Base-by-base conservation (phyloP, 495 filamentous ascomycete species). In the Mycothermus thermophilus region DNA sequence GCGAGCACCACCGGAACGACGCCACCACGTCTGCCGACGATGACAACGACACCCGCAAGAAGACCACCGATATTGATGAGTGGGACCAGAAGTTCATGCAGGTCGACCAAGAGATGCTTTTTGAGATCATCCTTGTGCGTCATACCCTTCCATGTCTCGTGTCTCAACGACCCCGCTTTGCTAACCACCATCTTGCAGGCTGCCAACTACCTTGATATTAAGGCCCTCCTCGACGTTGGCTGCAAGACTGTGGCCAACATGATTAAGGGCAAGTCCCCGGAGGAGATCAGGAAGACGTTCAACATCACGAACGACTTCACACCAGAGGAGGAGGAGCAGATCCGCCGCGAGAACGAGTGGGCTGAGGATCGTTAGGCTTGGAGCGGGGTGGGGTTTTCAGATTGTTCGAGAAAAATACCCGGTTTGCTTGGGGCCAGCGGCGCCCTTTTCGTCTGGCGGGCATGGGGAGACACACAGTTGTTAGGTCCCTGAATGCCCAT, bases 1-100 rank as follows among this genome's bases (percentile, higher is more conserved):
- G 90, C 58, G 72, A 76, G 44, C 85, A 96, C 51, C 90, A 97
- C 73, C 79, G 80, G 55, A 72, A 72, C 49, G 90, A 97, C 55
- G 82, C 90, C 28, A 71, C 75, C 12, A 66, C 73, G 26, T 58
- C 74, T 26, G 66, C 74, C 34, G 83, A 88, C 33, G 90, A 97
- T 34, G 88, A 97, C 40, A 79, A 85, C 44, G 90, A 97, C 52
- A 80, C 72, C 24, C 83, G 92, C 42, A 94, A 94, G 70, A 93
- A 94, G 74, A 92, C 85, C 0, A 95, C 90, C 14, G 90, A 96
- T 34, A 97, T 97, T 48, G 90, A 95, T 26, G 90, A 97, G 62
- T 97, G 90, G 90, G 90, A 97, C 47, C 90, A 95, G 59, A 97
- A 97, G 57, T 97, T 95, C 57, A 97, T 96, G 90, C 90, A 96